Base-by-base conservation (phyloP, 768 basidiomycete genomes). In the Leccinum truebloodii region DNA sequence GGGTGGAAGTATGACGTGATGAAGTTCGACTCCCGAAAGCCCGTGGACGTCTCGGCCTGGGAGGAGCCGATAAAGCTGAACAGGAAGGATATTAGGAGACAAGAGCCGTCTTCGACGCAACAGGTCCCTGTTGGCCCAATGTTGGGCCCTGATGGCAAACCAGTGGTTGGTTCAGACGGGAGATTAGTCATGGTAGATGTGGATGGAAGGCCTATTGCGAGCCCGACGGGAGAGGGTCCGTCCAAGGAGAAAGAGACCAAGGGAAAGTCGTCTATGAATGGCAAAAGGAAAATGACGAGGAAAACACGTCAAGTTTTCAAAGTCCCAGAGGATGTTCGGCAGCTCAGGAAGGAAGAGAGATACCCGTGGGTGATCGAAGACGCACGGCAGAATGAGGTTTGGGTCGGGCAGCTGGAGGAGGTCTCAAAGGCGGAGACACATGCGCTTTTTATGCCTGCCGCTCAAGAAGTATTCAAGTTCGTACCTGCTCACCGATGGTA, bases 361-460 rank as follows among this genome's bases (percentile, higher is more conserved):
- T 91, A 90, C 73, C 94, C 94, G 3, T 95, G 94, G 94, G 89
- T 95, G 41, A 84, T 95, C 78, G 94, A 95, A 77, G 92, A 94
- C 71, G 83, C 81, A 39, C 80, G 80, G 20, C 81, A 84, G 54
- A 77, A 80, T 59, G 91, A 95, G 75, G 72, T 85, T 14, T 95
- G 94, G 94, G 80, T 85, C 41, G 94, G 89, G 7, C 83, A 88
- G 72, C 80, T 95, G 78, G 92, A 94, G 73, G 91, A 94, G 61
- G 81, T 85, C 18, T 76, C 79, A 12, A 91, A 84, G 76, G 80
- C 84, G 26, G 84, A 85, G 67, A 89, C 87, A 8, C 85, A 90
- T 64, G 91, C 86, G 6, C 86, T 94, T 75, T 89, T 95, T 75
- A 90, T 93, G 86, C 89, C 90, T 35, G 86, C 88, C 16, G 86